A percentile compares a stretch with the other conserved stretches of the same genome.
Evolutionary conservation across 2,329 filamentous ascomycete genomes (phyloP).

Genomic region (Verticillium albo-atrum): DNA sequence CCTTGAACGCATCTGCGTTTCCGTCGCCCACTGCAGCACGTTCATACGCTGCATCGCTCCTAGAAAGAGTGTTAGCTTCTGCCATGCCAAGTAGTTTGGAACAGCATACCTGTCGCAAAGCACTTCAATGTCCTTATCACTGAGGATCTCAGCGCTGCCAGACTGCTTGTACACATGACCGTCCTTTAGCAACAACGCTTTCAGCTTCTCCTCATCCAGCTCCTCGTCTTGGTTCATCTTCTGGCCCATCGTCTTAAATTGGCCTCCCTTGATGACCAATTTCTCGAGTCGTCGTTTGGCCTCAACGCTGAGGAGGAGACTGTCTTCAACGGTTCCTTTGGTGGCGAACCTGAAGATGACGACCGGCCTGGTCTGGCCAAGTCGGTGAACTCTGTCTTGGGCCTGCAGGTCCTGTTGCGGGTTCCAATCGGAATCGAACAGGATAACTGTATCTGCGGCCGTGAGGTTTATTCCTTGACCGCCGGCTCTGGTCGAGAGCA

Average conservation of each 20-base stretch:
- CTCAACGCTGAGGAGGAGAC: slow-evolving; percentile 79
- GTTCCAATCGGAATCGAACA: slow-evolving; percentile 91
- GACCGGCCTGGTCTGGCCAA: slow-evolving; percentile 88
- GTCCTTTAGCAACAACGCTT: slow-evolving; percentile 62
- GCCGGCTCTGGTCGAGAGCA: slow-evolving; percentile 85
- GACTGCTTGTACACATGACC: slow-evolving; percentile 60
- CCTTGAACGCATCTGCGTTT: slow-evolving; percentile 65
- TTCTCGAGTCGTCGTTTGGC: slow-evolving; percentile 91
- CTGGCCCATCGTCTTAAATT: slow-evolving; percentile 67
- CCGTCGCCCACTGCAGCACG: slow-evolving; percentile 76
- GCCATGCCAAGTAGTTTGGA: not conserved
- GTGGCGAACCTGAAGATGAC: slow-evolving; percentile 93
- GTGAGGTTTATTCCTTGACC: slow-evolving; percentile 95
- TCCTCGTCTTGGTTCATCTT: slow-evolving; percentile 47
- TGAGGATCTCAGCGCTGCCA: slow-evolving; percentile 63
- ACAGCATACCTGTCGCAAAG: slow-evolving; percentile 64
- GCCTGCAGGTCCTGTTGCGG: slow-evolving; percentile 96
- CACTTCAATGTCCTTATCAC: slow-evolving; percentile 69
- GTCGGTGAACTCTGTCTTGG: slow-evolving; percentile 90
- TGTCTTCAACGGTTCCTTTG: slow-evolving; percentile 87
- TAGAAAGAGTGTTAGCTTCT: slow-evolving; percentile 14
- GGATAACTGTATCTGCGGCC: slow-evolving; percentile 84
- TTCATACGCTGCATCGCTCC: slow-evolving; percentile 57
- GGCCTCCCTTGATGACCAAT: slow-evolving; percentile 90
- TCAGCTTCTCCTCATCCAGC: slow-evolving; percentile 57